Percentiles rank a stretch among this genome's conserved stretches.
Evolutionary conservation across 176 grass and related monocot species (phyloP).

Genomic region (Alloteropsis semialata): DNA sequence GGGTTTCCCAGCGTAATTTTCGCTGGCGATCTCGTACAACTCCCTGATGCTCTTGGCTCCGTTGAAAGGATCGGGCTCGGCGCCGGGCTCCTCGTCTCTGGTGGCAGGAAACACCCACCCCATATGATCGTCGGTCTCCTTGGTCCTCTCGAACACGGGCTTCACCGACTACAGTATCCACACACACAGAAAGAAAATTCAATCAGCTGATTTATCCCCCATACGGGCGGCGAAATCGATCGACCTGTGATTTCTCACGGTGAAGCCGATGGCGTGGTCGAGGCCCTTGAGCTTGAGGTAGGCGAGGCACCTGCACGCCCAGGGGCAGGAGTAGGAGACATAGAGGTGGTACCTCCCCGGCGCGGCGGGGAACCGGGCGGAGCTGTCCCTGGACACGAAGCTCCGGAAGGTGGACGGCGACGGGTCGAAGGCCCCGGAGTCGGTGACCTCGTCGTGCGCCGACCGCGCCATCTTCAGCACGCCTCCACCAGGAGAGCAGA

Average conservation of each 20-base stretch:
- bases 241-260: slow-evolving; percentile 28
- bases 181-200: background rate
- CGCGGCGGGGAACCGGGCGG: slow-evolving; percentile 68
- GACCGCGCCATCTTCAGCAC: slow-evolving; percentile 65
- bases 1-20: slow-evolving; percentile 71
- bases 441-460: slow-evolving; percentile 68
- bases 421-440: slow-evolving; percentile 71
- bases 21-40: slow-evolving; percentile 77
- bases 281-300: slow-evolving; percentile 92
- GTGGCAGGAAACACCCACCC: slow-evolving; percentile 82
- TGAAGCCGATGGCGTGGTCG: slow-evolving; percentile 57
- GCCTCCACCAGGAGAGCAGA: background rate
- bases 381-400: slow-evolving; percentile 65
- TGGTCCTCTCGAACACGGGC: slow-evolving; percentile 81
- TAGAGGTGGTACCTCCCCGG: slow-evolving; percentile 87
- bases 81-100: slow-evolving; percentile 63
- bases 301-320: slow-evolving; percentile 86
- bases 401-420: slow-evolving; percentile 77
- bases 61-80: slow-evolving; percentile 61
- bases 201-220: background rate
- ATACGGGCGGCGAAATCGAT: background rate
- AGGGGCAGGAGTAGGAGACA: slow-evolving; percentile 91
- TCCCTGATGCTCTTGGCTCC: slow-evolving; percentile 68
- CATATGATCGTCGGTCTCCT: slow-evolving; percentile 66
- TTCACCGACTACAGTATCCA: slow-evolving; percentile 50